Base-by-base conservation (phyloP, 2,329 filamentous ascomycete genomes). In the Stenocarpella maydis region DNA sequence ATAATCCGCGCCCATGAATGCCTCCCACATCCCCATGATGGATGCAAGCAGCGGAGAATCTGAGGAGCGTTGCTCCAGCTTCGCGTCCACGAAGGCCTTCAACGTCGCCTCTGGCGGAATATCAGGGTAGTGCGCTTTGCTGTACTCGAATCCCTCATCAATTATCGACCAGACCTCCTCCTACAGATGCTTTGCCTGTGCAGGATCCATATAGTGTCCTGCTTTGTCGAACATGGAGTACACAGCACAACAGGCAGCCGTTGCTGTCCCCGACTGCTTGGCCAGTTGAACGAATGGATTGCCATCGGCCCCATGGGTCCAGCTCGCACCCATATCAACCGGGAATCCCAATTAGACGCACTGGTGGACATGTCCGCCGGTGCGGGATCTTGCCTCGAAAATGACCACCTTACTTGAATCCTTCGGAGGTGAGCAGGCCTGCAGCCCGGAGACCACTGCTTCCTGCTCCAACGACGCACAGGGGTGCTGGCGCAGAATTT, bases 1-100 rank as follows among this genome's bases (percentile, higher is more conserved):
- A 10, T 58, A 58, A 4, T 58, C 54, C 6, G 54, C 54, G 37
- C 54, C 54, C 54, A 58, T 58, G 9, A 58, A 43, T 31, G 54
- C 54, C 0, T 37, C 54, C 37, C 54, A 58, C 54, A 58, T 58
- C 37, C 43, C 54, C 14, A 58, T 14, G 4, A 58, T 14, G 3
- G 37, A 43, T 19, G 7, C 54, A 28, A 58, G 37, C n/a, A 58
- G 37, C 19, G 21, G 17, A 8, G 28, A 4, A 2, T 43, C 24
- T 7, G 34, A 24, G 37, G 24, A 26, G 8, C 26, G 21, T 37
- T 17, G 10, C 15, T 43, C 19, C 54, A 58, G 17, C 4, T 58
- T 58, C 24, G 54, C 21, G 43, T 9, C 15, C 54, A 58, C 54
- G 24, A 58, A 58, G 14, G 17, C 28, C 37, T 58, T 58, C 37